phyloP scores from a whole-genome alignment of 1,284 basidiomycete genomes.

The Grifola frondosa region DNA sequence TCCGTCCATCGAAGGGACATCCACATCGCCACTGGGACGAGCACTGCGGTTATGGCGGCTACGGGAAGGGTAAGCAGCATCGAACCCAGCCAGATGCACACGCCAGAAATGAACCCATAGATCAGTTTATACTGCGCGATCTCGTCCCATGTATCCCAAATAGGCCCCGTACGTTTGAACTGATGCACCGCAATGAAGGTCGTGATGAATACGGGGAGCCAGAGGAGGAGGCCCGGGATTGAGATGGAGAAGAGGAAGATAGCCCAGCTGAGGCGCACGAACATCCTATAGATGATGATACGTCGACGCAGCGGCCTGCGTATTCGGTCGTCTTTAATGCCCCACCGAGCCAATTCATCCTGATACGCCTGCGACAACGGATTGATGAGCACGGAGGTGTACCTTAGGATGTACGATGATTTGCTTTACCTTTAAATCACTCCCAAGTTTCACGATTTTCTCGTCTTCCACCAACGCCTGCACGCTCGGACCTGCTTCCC shows the following conservation, averaged over 20 bases:
- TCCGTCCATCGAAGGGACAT: conserved; percentile 84
- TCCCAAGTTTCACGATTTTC: conserved; percentile 42
- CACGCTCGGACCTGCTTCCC: conserved; percentile 25
- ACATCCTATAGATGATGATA: conserved; percentile 60
- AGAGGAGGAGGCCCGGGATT: conserved; percentile 77
- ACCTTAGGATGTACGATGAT: not conserved
- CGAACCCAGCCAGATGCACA: conserved; percentile 59
- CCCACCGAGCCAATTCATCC: conserved; percentile 59
- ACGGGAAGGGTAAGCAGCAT: conserved; percentile 62
- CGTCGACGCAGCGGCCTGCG: conserved; percentile 58
- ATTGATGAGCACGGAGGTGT: not conserved
- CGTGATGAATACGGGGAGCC: conserved; percentile 73
- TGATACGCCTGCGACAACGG: conserved; percentile 60
- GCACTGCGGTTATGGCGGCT: conserved; percentile 50
- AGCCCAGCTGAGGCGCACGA: conserved; percentile 64
- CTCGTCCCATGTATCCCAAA: conserved; percentile 83
- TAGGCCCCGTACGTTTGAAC: conserved; percentile 74
- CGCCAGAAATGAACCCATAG: conserved; percentile 72
- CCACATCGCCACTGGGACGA: conserved; percentile 80
- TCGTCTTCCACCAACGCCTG: conserved; percentile 29
- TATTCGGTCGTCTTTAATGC: conserved; percentile 82
- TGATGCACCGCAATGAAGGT: conserved; percentile 65
- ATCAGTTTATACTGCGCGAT: conserved; percentile 87
- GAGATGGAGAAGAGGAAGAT: conserved; percentile 68
- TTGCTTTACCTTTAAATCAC: conserved; percentile 62